Conservation (phyloP, 2,329 filamentous ascomycete genomes). For the Fusarium coicis region DNA sequence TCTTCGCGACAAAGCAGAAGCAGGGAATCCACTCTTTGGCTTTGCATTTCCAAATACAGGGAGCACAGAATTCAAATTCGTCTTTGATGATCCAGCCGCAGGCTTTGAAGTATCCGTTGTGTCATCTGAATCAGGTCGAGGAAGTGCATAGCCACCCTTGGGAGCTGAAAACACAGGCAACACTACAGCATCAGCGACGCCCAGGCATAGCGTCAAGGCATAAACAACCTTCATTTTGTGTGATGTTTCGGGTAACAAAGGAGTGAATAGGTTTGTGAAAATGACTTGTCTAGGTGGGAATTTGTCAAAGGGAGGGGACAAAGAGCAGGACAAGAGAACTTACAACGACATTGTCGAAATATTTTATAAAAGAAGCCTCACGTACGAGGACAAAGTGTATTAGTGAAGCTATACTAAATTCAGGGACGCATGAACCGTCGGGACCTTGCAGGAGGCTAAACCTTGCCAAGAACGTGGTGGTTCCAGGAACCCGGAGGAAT, state of each 20-base stretch:
- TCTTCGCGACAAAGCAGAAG: not conserved
- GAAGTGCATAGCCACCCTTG: conserved; percentile 5
- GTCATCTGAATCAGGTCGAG: not conserved
- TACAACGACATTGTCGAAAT: not conserved
- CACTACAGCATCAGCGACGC: not conserved
- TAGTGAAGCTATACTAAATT: conserved; percentile 1
- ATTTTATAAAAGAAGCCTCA: conserved; percentile 11
- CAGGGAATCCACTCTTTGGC: not conserved
- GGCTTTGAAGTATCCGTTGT: not conserved
- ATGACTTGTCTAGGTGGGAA: not conserved
- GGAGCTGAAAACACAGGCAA: not conserved
- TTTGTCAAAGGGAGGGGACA: not conserved
- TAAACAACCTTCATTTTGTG: conserved; percentile 7
- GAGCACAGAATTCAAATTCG: not conserved
- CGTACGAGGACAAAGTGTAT: not conserved
- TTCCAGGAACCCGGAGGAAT: conserved; percentile 17
- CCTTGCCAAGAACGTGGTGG: not conserved
- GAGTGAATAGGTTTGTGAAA: not conserved
- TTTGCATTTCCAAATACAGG: not conserved
- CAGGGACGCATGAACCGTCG: not conserved
- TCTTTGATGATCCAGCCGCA: not conserved
- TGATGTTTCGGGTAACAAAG: not conserved
- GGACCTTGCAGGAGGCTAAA: conserved; percentile 18
- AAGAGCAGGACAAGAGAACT: not conserved
- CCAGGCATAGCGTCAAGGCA: conserved; percentile 2